Evolutionary conservation across 768 basidiomycete genomes (phyloP), one percentile per base, ranked within the genome.

Genomic region (Suillus spraguei): DNA sequence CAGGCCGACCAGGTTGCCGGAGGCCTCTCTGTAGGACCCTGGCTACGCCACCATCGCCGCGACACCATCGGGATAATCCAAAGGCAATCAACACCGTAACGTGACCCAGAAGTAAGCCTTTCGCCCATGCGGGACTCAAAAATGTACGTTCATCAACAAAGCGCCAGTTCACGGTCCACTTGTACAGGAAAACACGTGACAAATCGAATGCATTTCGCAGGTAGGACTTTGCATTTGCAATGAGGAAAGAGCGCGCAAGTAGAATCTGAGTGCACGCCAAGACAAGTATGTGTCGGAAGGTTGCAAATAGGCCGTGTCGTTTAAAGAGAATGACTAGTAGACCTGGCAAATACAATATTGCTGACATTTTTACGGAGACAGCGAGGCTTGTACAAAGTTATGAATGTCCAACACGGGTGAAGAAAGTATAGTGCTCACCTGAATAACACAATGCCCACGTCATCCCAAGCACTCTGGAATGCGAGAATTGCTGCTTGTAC

Each of bases 121-220:
- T 78, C 1, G 91, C 87, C 78, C 90, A 91, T 50, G 70, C 72
- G 3, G 76, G 73, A 64, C 87, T 89, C 54, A 93, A 77, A 77
- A 98, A 99, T 6, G 79, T 80, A n/a, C 84, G 79, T 72, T 95
- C 92, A 33, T 83, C 79, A 3, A 99, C 66, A 70, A 97, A 90
- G 52, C 95, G 85, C 97, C 97, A 99, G 72, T 99, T 99, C 62
- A 98, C 95, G 0, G 97, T 98, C 97, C 97, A 99, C 72, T 92
- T 88, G 76, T 92, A 97, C 36, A 97, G 77, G 78, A 99, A 99
- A 9, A 88, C 83, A 16, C 97, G 89, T 4, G 87, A 87, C 62
- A 99, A 80, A 71, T 99, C 89, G 72, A 97, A 99, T 2, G 97
- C 91, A 22, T 83, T 83, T 28, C 77, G 79, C 46, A 94, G 68